Evolutionary conservation across 139 green algal genomes (phyloP), one percentile per base, ranked within the genome.

Genomic region (Micractinium conductrix): DNA sequence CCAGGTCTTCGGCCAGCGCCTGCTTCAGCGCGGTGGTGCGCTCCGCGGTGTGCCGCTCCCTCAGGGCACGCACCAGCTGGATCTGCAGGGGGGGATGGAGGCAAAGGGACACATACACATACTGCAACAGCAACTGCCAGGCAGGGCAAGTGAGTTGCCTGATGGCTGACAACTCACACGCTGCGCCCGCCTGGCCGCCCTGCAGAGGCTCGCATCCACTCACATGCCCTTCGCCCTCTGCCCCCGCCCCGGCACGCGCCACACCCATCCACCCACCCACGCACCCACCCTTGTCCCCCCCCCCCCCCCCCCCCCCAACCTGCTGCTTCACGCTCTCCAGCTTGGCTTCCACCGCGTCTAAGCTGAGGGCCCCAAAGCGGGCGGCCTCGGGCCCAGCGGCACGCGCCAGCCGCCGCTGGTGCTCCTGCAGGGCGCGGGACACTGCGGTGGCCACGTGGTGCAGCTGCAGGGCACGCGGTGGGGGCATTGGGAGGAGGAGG

Each of bases 311-410:
- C 22, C 8, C 26, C 24, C 75, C 79, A 42, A 86, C 43, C 83
- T 90, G 78, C 40, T 67, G 78, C n/a, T 69, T 72, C 30, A 82
- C 74, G 6, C 85, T 83, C 6, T 84, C 73, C 50, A 91, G 65
- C 78, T 82, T 87, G 17, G 67, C 67, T 48, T 85, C 80, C 26
- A 84, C 73, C 3, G 45, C 75, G 45, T 86, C 84, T 26, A 85
- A 24, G 10, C 43, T 40, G 28, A 86, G 71, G 10, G 73, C 22
- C 17, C 45, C 38, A 79, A 88, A 71, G 38, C 55, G 58, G 4
- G 17, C 8, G 1, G 76, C 76, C 37, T 82, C 76, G 0, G 76
- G 76, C 21, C 76, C 76, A 4, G 76, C 76, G 19, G 33, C 17
- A 19, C 43, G 43, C 24, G 80, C 45, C 58, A 70, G 76, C 62